These are phyloP conservation scores for Pythium guiyangense DNA, from an alignment of 352 stramenopile genomes.

Conservation along the genomic window DNA sequence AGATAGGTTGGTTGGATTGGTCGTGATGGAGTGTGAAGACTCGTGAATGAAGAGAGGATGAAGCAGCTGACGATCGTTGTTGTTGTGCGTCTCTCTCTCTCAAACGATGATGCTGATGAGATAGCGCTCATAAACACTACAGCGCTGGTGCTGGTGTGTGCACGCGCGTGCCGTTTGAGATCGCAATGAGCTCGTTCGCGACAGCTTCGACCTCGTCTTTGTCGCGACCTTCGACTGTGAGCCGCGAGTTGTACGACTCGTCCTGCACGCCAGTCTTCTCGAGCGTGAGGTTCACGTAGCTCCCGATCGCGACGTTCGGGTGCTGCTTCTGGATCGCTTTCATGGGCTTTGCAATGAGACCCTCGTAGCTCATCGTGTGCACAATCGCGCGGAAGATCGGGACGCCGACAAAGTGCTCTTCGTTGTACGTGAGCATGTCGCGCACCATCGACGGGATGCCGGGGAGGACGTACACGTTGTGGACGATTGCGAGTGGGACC, in stretches of 20 bases:
- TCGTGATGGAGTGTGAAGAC: too few relatives aligned
- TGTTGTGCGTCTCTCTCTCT: too few relatives aligned
- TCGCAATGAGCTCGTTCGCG: slow-evolving; percentile 29
- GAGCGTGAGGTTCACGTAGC: slow-evolving; percentile 79
- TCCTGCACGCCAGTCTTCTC: slow-evolving; percentile 52
- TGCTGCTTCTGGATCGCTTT: slow-evolving; percentile 62
- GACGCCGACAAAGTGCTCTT: slow-evolving; percentile 73
- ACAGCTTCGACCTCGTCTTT: slow-evolving; percentile 52
- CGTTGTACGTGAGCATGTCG: slow-evolving; percentile 77
- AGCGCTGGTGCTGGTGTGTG: not conserved
- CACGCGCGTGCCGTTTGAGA: slow-evolving; percentile 22
- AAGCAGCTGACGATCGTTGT: too few relatives aligned
- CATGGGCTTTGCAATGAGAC: slow-evolving; percentile 54
- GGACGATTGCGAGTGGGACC: slow-evolving; percentile 72
- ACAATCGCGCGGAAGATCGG: slow-evolving; percentile 75
- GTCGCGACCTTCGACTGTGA: slow-evolving; percentile 63
- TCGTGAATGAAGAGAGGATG: too few relatives aligned
- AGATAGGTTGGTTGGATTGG: too few relatives aligned
- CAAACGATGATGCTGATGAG: too few relatives aligned
- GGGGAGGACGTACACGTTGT: slow-evolving; percentile 84
- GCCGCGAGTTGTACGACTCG: slow-evolving; percentile 58
- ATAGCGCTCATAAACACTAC: too few relatives aligned
- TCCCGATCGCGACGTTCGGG: slow-evolving; percentile 69
- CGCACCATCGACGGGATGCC: slow-evolving; percentile 79
- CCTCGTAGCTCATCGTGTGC: slow-evolving; percentile 64